Base-by-base conservation (phyloP, 495 filamentous ascomycete genomes). In the Cetradonia linearis region DNA sequence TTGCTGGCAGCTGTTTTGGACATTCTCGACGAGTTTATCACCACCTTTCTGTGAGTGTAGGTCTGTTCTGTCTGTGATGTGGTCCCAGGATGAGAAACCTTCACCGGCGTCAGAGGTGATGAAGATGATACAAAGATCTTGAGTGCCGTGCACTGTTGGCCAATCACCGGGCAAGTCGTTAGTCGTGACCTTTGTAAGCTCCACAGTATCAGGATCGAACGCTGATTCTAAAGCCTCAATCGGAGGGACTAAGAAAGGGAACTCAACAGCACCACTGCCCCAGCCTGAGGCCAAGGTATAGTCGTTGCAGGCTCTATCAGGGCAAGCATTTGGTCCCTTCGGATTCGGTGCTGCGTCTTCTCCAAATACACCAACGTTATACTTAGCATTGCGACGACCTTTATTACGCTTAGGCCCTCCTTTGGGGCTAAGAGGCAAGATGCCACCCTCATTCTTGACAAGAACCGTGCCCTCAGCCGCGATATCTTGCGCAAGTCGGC, bases 251-350 rank as follows among this genome's bases (percentile, higher is more conserved):
- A 96, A 76, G 67, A 92, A 91, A 0, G 91, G 87, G 60, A 91
- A 94, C 48, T 95, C 86, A 30, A 89, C 92, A 2, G 89, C 82
- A 5, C 91, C 92, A 52, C 86, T 91, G 33, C 92, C 92, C 92
- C 92, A 97, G 28, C 92, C 92, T 1, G 83, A 84, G 0, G 78
- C 89, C 23, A 97, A 71, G 1, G 91, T 95, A 10, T 91, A 91
- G 61, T 86, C 80, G 62, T 94, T 95, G 69, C 88, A 92, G 36
- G 76, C 81, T 37, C 87, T 80, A 69, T 96, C 90, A 8, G 73
- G 67, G 71, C 91, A 96, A 23, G 71, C 72, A 67, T 96, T 96
- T 0, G 85, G 83, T 1, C 88, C 88, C 6, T 79, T 66, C 1
- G 63, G 52, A 3, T 79, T 74, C 8, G 73, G 65, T 8, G 84